Evolutionary conservation across 768 basidiomycete species (phyloP), one percentile per base, ranked within the genome.

Genomic region (Mycena metata): DNA sequence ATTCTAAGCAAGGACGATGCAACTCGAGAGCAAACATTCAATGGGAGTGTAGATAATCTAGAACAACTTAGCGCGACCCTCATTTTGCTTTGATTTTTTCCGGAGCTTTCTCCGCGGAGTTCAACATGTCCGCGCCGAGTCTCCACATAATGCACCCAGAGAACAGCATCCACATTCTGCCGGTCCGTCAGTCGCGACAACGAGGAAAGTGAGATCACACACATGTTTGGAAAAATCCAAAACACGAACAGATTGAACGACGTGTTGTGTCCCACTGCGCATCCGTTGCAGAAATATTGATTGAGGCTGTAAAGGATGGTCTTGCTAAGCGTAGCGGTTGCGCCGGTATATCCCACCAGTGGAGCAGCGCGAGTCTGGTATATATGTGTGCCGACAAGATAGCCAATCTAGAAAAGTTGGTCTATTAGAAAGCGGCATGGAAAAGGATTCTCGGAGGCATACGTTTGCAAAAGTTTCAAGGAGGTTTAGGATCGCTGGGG

Each of bases 221-320:
- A 91, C 91, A 89, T 84, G 72, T 93, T 94, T 1, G 93, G 91
- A 63, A 91, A 77, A 64, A 93, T 82, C 86, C 88, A 95, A 67
- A 86, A 87, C 55, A 88, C 73, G 66, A 91, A 61, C 17, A 89
- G 78, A 39, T 84, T 82, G 23, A 74, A 61, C 42, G 80, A 73
- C 17, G 84, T 72, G 74, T 92, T 91, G 76, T 93, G 89, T 41
- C 91, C 88, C 43, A 88, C 78, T 36, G 86, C 78, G 76, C 92
- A 93, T 13, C 82, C 83, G n/a, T 84, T 83, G 75, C 92, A 93
- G 73, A 86, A 92, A 76, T 89, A 88, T 78, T 93, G 89, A 23
- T 83, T 73, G 10, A 58, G 30, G 74, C 85, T 84, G 77, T 95
- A 96, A 35, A 95, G 84, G 2, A 86, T 79, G 2, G 94, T 96